Base-by-base conservation (phyloP, 768 basidiomycete species). In the Favolaschia claudopus region DNA sequence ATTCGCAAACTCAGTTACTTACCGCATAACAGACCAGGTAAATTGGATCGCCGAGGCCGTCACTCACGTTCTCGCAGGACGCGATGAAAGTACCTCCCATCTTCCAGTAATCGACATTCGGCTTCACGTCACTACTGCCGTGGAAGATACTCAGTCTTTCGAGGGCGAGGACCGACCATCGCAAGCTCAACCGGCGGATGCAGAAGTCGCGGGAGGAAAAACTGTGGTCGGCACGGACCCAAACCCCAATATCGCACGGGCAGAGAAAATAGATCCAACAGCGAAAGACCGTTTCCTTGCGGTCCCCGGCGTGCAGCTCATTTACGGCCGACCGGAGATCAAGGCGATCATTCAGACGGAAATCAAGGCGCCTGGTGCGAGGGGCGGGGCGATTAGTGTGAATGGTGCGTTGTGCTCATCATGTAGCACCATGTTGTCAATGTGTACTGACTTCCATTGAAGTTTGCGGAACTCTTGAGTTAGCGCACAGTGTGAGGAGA, bases 401-500 rank as follows among this genome's bases (percentile, higher is more conserved):
- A 81, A 76, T 28, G 84, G 85, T 84, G 58, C 13, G 78, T 72
- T 1, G n/a, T 20, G 7, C 25, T 22, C 42, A 12, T 31, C 20
- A 12, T n/a, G 20, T 7, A 15, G 7, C 6, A 5, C n/a, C 3
- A 13, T 56, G 12, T 47, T 43, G n/a, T 20, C 32, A 14, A n/a
- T 29, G 12, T 10, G 22, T 31, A 28, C 22, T 33, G 32, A 25
- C 47, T 27, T 44, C 2, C 17, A 48, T 29, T 53, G 9, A n/a
- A 86, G 84, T 85, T 0, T 86, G 84, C 49, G 85, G 85, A 4
- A 74, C 82, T 0, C 72, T 70, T 19, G 67, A 67, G 1, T 55
- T 86, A 13, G 68, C 78, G 2, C 60, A 69, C 27, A 66, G 73
- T 1, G 82, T 81, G 7, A 74, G 79, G 6, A 57, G 61, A 0